Evolutionary conservation across 1,284 basidiomycete genomes (phyloP), one percentile per base, ranked within the genome.

Genomic region (Uromyces viciae-fabae): DNA sequence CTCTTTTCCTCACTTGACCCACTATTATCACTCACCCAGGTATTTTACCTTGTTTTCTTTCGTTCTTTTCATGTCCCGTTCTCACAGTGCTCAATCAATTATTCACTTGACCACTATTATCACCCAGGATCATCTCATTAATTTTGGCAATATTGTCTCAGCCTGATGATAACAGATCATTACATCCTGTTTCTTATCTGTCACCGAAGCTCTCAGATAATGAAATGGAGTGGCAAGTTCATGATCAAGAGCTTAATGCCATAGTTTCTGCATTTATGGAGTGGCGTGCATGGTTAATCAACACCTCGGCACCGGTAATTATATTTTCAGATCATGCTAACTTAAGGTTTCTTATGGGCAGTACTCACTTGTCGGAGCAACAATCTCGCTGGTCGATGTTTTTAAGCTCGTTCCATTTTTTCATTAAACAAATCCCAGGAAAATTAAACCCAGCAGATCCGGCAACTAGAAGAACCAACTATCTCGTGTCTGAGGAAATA

Each of bases 241-340:
- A 66, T 28, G 31, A 76, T 49, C 75, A 64, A 25, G 75, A 76
- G 33, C 33, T 76, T 19, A 17, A 17, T 15, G 75, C 75, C 2
- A 36, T 76, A 25, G 75, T 76, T 9, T n/a, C 4, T 5, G 42
- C 28, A 7, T 76, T 76, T 33, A n/a, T 42, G 15, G 75, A 64
- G 14, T 76, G 75, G 75, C 1, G 75, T 9, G 42, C 75, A 7
- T 76, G 75, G 75, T 42, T 76, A 1, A 54, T 54, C 15, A 43
- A 33, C 7, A 66, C 75, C 17, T 2, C 4, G 1, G 3, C 43
- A 43, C 75, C 75, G 7, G 42, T 66, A 11, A 22, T 14, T 9
- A 46, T 76, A 8, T 52, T 49, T 15, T 76, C 75, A 3, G 60
- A 76, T 31, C 75, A 76, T 43, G 3, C 56, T 36, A 76, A 76